A percentile compares a stretch with the other conserved stretches of the same genome.
Conservation (phyloP, 2,329 filamentous ascomycete species). For the Macrophomina tecta region DNA sequence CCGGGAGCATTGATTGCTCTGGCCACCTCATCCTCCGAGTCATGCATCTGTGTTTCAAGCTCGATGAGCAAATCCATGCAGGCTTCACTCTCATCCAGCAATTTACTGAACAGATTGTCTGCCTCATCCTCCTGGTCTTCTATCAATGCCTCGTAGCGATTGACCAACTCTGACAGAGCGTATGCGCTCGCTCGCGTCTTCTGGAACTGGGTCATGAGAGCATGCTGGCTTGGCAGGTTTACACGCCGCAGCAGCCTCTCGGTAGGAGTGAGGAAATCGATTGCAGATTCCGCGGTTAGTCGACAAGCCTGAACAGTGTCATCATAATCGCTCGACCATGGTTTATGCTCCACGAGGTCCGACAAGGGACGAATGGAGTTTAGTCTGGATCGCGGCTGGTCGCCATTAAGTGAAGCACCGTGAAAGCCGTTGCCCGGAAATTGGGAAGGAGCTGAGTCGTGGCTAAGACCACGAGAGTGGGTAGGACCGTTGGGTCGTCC, state of each 20-base stretch:
- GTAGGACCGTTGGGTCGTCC: slow-evolving; percentile 57
- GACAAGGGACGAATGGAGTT: slow-evolving; percentile 55
- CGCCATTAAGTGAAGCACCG: slow-evolving; percentile 6
- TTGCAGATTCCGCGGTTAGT: slow-evolving; percentile 45
- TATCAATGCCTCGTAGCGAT: slow-evolving; percentile 55
- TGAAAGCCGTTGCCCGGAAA: slow-evolving; percentile 30
- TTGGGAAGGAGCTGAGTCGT: slow-evolving; percentile 55
- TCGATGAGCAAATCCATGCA: slow-evolving; percentile 45
- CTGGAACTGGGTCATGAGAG: slow-evolving; percentile 52
- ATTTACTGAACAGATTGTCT: slow-evolving; percentile 42
- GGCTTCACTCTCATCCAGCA: slow-evolving; percentile 45
- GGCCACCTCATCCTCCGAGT: slow-evolving; percentile 20
- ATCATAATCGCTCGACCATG: slow-evolving; percentile 52
- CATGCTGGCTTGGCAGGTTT: slow-evolving; percentile 34
- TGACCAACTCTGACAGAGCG: slow-evolving; percentile 60
- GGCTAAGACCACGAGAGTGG: slow-evolving; percentile 63
- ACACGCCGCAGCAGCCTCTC: slow-evolving; percentile 23
- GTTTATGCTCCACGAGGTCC: slow-evolving; percentile 62
- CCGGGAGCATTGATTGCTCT: slow-evolving; percentile 52
- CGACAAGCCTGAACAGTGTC: slow-evolving; percentile 63
- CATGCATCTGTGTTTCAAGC: slow-evolving; percentile 24
- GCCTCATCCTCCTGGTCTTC: slow-evolving; percentile 58
- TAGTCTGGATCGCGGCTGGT: slow-evolving; percentile 6
- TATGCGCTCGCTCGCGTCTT: slow-evolving; percentile 16
- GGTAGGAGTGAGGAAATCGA: slow-evolving; percentile 23